Evolutionary conservation across 176 grass and related monocot species (phyloP).

Genomic region (Chrysopogon serrulatus): DNA sequence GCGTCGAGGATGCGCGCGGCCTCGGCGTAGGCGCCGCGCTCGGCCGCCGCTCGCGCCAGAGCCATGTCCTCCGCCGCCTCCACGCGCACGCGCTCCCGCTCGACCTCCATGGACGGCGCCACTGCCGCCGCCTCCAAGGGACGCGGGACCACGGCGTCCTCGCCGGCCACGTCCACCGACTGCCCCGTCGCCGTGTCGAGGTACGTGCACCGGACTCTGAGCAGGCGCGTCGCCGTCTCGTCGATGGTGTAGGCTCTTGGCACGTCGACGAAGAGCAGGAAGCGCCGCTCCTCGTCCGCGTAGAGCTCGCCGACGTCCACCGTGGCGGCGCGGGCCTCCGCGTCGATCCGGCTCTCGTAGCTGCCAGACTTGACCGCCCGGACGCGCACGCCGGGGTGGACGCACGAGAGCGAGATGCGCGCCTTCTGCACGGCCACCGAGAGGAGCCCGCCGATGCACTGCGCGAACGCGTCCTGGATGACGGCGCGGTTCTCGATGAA

Average conservation of each 20-base stretch:
- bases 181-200: not conserved
- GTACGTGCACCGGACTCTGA: not conserved
- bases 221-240: not conserved
- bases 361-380: not conserved
- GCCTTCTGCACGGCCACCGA: conserved; percentile 40
- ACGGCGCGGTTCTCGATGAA: not conserved
- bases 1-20: conserved; percentile 32
- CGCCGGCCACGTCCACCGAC: not conserved
- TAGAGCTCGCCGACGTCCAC: not conserved
- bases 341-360: not conserved
- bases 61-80: not conserved
- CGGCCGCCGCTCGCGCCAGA: conserved; percentile 10
- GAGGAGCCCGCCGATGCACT: conserved; percentile 54
- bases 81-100: not conserved
- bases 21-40: conserved; percentile 12
- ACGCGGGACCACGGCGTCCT: not conserved
- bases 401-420: not conserved
- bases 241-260: not conserved
- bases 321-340: not conserved
- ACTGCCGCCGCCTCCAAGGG: not conserved
- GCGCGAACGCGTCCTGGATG: conserved; percentile 56
- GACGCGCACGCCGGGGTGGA: not conserved
- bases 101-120: not conserved
- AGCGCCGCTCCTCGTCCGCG: not conserved
- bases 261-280: not conserved